Evolutionary conservation across 148 eudicot species (phyloP).

Genomic region (Pouteria glomerata): DNA sequence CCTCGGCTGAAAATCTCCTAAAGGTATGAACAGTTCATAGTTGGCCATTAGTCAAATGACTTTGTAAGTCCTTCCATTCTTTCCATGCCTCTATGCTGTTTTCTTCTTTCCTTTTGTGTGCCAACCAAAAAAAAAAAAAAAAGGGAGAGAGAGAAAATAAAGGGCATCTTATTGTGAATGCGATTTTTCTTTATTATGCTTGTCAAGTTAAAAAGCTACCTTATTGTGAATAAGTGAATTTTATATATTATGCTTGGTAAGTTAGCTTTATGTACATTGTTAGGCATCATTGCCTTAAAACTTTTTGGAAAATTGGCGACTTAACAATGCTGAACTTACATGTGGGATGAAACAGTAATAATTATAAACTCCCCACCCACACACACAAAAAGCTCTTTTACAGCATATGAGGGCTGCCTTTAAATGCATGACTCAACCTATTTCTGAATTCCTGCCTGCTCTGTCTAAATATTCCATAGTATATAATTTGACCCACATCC

Average conservation of each 20-base stretch:
- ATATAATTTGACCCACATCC: no score
- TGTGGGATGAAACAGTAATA: not conserved
- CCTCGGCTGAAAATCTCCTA: constrained; percentile 84
- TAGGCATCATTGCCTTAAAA: no score
- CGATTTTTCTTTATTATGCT: no score
- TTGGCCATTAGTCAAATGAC: not conserved
- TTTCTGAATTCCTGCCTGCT: not conserved
- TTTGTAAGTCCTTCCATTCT: not conserved
- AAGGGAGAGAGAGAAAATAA: no score
- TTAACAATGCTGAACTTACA: not conserved
- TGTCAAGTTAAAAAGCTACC: not conserved
- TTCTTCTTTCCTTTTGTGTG: not conserved
- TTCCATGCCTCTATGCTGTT: not conserved
- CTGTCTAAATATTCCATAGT: not conserved
- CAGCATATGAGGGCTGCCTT: not conserved
- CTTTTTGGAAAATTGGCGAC: no score
- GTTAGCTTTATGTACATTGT: no score
- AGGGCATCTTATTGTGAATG: no score
- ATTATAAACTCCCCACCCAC: not conserved
- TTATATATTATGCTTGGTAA: no score
- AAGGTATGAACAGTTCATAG: constrained; percentile 47
- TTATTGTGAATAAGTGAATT: not conserved
- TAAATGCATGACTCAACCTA: not conserved
- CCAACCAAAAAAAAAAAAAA: no score
- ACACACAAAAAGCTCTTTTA: not conserved